Evolutionary conservation across 2,329 filamentous ascomycete genomes (phyloP), one percentile per base, ranked within the genome.

Genomic region (Phyllosticta citribraziliensis): DNA sequence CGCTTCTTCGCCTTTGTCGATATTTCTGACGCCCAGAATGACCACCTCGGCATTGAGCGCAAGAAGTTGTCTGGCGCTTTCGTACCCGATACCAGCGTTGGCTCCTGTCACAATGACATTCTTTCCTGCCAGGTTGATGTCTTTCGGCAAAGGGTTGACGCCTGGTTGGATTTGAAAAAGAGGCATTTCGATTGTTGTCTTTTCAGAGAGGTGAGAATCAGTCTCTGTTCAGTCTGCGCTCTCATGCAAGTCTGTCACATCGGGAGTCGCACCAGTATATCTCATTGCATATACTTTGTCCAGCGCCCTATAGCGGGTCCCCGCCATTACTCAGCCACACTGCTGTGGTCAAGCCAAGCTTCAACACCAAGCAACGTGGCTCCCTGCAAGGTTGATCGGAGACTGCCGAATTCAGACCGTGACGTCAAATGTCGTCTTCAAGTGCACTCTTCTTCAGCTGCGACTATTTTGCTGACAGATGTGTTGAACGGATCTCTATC

Each of bases 51-150:
- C 47, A 5, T 53, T 35, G n/a, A 58, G 50, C 5, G 40, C 19
- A n/a, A 58, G 25, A 8, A 58, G 51, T 27, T 54, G 51, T 5
- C 57, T 3, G n/a, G 30, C 51, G 9, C 47, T 53, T 17, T 60
- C 56, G 54, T 57, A 64, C 22, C 66, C 66, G 19, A 66, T 65
- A 12, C 66, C 66, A 22, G 52, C 56, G 54, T 66, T 67, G 3
- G 64, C 62, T 11, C 66, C 65, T 6, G 64, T 67, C 8, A 67
- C 57, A 17, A 66, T 59, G 11, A 63, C 63, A 27, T 55, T 60
- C 55, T 64, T 64, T 27, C 62, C 40, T 40, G 19, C 30, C 14
- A 57, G 56, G 11, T 52, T 22, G 40, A 30, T 30, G 9, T 17
- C 22, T 2, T 47, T 47, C 8, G 56, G 40, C 2, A n/a, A 40